Evolutionary conservation across 2,329 filamentous ascomycete species (phyloP), one percentile per base, ranked within the genome.

Genomic region (Penicillium sp.): DNA sequence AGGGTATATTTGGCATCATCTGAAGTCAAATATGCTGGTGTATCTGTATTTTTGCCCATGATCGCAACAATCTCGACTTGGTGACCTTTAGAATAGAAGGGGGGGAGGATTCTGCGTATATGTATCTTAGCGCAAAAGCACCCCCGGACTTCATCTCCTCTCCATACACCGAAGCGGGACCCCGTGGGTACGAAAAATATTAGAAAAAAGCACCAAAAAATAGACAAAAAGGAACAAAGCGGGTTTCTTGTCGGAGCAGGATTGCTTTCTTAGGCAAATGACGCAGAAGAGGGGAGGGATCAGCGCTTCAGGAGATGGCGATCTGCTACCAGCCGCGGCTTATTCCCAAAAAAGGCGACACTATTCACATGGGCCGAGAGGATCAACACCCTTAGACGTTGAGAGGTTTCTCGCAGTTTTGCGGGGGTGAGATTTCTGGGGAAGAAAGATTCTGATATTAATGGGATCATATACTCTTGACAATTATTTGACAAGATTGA

Each of bases 1-100:
- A 73, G 58, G 10, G 67, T 69, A 43, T 71, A 70, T 53, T 69
- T 73, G 49, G 69, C 70, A 41, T 65, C 63, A 40, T 70, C 61
- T 51, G 66, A 64, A 57, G 47, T 62, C 58, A 68, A 57, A 60
- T 68, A 67, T 47, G 66, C 58, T 9, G 67, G 63, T 35, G 67
- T 68, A 60, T 63, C 67, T 50, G 49, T 52, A 31, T 53, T 62
- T 48, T 61, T 65, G 56, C 53, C 64, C 66, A 72, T 71, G 38
- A 51, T 66, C 53, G 49, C 54, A 35, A 51, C 51, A 52, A 45
- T 31, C 6, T 23, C 29, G 7, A 31, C 29, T 35, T 35, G 13
- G 6, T 43, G 41, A 35, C 27, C 37, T 35, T 10, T 9, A 35
- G 33, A 17, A 35, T 15, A 35, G 21, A 19, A 12, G n/a, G 50